Evolutionary conservation across 2,329 filamentous ascomycete genomes (phyloP).

Genomic region (Cladosporium sp.): DNA sequence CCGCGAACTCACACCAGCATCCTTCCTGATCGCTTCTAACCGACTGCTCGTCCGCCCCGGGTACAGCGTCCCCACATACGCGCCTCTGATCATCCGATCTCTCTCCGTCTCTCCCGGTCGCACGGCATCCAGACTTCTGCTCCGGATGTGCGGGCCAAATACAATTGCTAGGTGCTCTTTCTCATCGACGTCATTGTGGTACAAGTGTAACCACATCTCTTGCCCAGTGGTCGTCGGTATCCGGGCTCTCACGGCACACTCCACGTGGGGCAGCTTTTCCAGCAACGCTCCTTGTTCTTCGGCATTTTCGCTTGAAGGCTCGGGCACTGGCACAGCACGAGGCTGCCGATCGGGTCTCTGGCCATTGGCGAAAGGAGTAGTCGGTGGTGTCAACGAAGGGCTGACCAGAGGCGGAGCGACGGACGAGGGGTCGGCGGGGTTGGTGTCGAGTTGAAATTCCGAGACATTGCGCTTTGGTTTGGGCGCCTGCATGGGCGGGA

Average conservation of each 20-base stretch:
- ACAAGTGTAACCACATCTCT: slow-evolving; percentile 95
- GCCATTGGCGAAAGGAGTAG: slow-evolving; percentile 20
- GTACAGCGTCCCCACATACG: slow-evolving; percentile 81
- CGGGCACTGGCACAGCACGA: slow-evolving; percentile 38
- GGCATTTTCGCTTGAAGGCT: slow-evolving; percentile 6
- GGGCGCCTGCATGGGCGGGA: slow-evolving; percentile 48
- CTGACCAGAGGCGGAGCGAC: slow-evolving; percentile 39
- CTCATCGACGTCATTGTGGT: slow-evolving; percentile 84
- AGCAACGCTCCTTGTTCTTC: slow-evolving; percentile 56
- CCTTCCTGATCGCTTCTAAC: slow-evolving; percentile 46
- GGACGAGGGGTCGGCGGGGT: slow-evolving; percentile 20
- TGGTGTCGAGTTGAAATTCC: slow-evolving; percentile 32
- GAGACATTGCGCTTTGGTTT: slow-evolving; percentile 34
- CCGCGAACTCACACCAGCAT: slow-evolving; percentile 28
- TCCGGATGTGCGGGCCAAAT: slow-evolving; percentile 79
- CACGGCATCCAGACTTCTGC: slow-evolving; percentile 61
- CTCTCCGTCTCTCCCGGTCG: slow-evolving; percentile 74
- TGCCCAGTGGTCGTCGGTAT: slow-evolving; percentile 88
- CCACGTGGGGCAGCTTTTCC: slow-evolving; percentile 71
- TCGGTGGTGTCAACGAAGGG: slow-evolving; percentile 39
- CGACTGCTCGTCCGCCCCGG: slow-evolving; percentile 76
- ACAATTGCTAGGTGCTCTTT: slow-evolving; percentile 98
- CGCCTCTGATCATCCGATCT: slow-evolving; percentile 88
- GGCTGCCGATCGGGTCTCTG: slow-evolving; percentile 32
- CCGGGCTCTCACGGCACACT: slow-evolving; percentile 86